phyloP scores from a whole-genome alignment of 2,329 filamentous ascomycete genomes.

The Thielaviopsis euricoi region DNA sequence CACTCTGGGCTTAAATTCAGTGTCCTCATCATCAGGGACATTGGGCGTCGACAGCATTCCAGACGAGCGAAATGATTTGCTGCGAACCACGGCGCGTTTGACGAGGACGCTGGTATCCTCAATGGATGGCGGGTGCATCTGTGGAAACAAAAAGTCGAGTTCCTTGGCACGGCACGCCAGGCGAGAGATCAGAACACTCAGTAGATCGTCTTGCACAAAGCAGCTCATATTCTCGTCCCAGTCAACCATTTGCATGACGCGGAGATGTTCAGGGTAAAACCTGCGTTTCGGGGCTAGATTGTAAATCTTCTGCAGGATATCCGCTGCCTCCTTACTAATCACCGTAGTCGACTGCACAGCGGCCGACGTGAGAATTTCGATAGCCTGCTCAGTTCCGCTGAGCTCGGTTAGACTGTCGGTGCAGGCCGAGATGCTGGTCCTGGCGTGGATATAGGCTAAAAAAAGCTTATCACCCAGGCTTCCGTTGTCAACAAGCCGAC shows the following conservation, averaged over 20 bases:
- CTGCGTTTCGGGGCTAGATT: slow-evolving; percentile 24
- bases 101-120: not conserved
- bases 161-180: not conserved
- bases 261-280: slow-evolving; percentile 26
- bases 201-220: slow-evolving; percentile 27
- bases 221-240: slow-evolving; percentile 26
- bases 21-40: not conserved
- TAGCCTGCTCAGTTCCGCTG: slow-evolving; percentile 38
- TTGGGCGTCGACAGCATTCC: not conserved
- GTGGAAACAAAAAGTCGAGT: not conserved
- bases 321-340: slow-evolving; percentile 21
- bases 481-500: slow-evolving; percentile 32
- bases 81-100: not conserved
- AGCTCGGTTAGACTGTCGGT: slow-evolving; percentile 29
- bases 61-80: not conserved
- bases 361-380: slow-evolving; percentile 31
- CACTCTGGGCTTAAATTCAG: not conserved
- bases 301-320: slow-evolving; percentile 23
- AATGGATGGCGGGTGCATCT: not conserved
- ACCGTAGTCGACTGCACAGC: slow-evolving; percentile 29
- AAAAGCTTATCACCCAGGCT: slow-evolving; percentile 34
- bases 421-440: slow-evolving; percentile 32
- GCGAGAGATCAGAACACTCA: not conserved
- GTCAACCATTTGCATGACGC: slow-evolving; percentile 29
- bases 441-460: slow-evolving; percentile 33